Evolutionary conservation across 495 filamentous ascomycete genomes (phyloP).

Genomic region (Podospora fimiseda): DNA sequence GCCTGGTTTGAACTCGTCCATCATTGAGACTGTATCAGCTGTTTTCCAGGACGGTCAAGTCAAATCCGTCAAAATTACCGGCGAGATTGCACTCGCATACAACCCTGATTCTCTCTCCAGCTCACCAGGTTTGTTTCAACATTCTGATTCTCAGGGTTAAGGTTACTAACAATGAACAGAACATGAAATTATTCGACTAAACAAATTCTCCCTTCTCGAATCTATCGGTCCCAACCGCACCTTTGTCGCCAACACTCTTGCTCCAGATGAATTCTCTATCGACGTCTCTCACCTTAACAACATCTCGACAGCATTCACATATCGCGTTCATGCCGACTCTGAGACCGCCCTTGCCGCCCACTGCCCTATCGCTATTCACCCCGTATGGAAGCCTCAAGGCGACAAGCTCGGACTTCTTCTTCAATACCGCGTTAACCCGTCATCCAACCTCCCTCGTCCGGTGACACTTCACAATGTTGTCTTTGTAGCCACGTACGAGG

Average conservation of each 20-base stretch:
- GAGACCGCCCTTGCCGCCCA: conserved; percentile 51
- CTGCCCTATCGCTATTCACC: conserved; percentile 68
- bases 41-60: conserved; percentile 69
- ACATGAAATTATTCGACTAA: conserved; percentile 68
- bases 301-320: conserved; percentile 84
- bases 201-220: conserved; percentile 86
- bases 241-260: conserved; percentile 66
- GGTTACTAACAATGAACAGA: conserved; percentile 25
- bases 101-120: conserved; percentile 51
- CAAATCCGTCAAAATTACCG: conserved; percentile 67
- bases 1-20: conserved; percentile 78
- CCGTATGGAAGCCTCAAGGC: conserved; percentile 77
- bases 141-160: background rate
- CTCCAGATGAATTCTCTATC: conserved; percentile 73
- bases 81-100: conserved; percentile 85
- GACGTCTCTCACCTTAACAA: conserved; percentile 63
- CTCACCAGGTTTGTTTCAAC: conserved; percentile 18
- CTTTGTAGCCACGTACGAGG: conserved; percentile 75
- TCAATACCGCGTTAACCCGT: conserved; percentile 79
- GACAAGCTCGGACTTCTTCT: conserved; percentile 78
- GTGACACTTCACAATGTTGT: conserved; percentile 73
- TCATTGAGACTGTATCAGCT: conserved; percentile 86
- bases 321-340: conserved; percentile 78
- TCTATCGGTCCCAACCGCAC: conserved; percentile 92
- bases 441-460: conserved; percentile 45